A percentile compares a stretch with the other conserved stretches of the same genome.
Evolutionary conservation across 2,329 filamentous ascomycete species (phyloP).

Genomic region (Microcyclospora pomicola): DNA sequence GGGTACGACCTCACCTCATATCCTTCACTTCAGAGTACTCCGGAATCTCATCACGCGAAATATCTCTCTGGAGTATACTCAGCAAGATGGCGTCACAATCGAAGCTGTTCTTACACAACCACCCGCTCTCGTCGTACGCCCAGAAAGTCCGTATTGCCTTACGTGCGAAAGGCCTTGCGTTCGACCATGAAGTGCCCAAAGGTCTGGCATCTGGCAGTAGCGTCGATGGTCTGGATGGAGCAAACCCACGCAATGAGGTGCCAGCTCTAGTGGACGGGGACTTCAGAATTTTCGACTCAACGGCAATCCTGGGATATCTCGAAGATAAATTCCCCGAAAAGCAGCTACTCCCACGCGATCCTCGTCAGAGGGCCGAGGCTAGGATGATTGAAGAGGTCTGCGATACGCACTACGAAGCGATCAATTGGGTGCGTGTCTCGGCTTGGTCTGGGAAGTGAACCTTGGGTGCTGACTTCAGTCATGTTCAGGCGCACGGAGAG

Average conservation of each 20-base stretch:
- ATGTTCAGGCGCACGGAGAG: constrained; percentile 7
- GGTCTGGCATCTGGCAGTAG: constrained; percentile 21
- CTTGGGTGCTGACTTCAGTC: too few species aligned
- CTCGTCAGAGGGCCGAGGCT: constrained; percentile 10
- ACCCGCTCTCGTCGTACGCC: constrained; percentile 23
- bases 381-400: constrained; percentile 20
- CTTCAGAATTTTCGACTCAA: constrained; percentile 21
- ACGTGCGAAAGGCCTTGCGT: constrained; percentile 23
- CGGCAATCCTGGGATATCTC: constrained; percentile 20
- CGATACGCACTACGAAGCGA: constrained; percentile 21
- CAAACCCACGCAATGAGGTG: constrained; percentile 24
- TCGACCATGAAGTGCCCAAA: constrained; percentile 21
- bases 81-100: neutral
- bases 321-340: constrained; percentile 16
- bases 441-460: too few species aligned
- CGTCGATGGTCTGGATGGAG: constrained; percentile 13
- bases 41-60: too few species aligned
- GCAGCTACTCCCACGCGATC: constrained; percentile 11
- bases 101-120: constrained; percentile 16
- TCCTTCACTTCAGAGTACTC: too few species aligned
- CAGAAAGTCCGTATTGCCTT: constrained; percentile 27
- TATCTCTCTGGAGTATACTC: too few species aligned
- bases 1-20: too few species aligned
- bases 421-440: constrained; percentile 12
- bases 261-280: constrained; percentile 19